These are phyloP conservation scores for Coffea canephora DNA, from an alignment of 257 asterid genomes.

Conservation along the genomic window DNA sequence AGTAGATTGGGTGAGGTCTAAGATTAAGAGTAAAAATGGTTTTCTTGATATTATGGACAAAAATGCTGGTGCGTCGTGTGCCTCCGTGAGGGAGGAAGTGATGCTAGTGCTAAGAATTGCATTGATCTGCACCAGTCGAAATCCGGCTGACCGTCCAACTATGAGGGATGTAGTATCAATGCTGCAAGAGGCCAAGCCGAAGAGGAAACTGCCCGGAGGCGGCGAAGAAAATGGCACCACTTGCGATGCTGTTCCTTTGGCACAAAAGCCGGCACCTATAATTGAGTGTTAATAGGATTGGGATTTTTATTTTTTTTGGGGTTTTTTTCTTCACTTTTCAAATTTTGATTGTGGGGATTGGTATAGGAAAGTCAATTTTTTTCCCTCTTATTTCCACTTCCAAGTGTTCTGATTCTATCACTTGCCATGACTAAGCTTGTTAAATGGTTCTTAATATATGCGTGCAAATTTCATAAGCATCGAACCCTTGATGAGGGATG, in stretches of 20 bases:
- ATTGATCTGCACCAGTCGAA: slow-evolving; percentile 73
- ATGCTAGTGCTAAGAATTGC: slow-evolving; percentile 44
- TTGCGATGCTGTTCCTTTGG: slow-evolving; percentile 24
- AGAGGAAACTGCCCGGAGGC: slow-evolving; percentile 41
- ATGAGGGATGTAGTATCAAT: slow-evolving; percentile 73
- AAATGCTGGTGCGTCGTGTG: too few species aligned
- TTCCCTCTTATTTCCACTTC: neutral
- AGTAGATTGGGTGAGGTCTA: too few species aligned
- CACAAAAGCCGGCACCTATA: neutral
- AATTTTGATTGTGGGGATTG: slow-evolving; percentile 10
- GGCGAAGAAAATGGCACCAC: slow-evolving; percentile 17
- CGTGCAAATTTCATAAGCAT: too few species aligned
- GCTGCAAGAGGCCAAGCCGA: slow-evolving; percentile 81
- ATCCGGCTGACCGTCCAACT: slow-evolving; percentile 82
- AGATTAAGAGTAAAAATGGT: too few species aligned
- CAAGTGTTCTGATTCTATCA: neutral
- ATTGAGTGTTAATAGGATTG: slow-evolving; percentile 44
- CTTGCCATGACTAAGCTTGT: too few species aligned
- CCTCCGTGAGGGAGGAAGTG: too few species aligned
- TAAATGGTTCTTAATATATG: too few species aligned
- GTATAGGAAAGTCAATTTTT: slow-evolving; percentile 25
- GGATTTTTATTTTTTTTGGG: neutral
- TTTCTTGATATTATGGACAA: too few species aligned
- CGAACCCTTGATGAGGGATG: too few species aligned
- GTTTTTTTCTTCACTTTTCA: neutral